phyloP scores from a whole-genome alignment of 768 basidiomycete genomes.

The Mycena amicta region DNA sequence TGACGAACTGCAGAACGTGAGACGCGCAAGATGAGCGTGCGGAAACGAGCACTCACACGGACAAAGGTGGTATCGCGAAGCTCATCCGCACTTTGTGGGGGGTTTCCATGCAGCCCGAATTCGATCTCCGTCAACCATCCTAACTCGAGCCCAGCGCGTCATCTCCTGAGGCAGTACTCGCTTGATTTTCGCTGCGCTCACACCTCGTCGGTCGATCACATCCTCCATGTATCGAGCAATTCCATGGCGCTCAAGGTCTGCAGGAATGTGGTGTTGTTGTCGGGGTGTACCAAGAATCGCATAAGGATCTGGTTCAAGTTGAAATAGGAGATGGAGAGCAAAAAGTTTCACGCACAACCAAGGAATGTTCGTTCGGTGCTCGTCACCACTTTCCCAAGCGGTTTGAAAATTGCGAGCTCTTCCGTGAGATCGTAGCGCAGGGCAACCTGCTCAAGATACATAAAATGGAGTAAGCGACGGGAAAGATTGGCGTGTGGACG shows the following conservation, averaged over 20 bases:
- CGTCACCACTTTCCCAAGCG: neutral
- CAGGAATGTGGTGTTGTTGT: neutral
- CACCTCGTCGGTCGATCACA: neutral
- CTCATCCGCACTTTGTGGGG: neutral
- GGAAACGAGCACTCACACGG: no score
- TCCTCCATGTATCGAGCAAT: neutral
- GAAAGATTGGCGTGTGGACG: slow-evolving; percentile 22
- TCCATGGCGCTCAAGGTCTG: neutral
- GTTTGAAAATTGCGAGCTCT: neutral
- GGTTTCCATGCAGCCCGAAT: neutral
- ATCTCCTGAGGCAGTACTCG: neutral
- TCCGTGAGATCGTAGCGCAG: neutral
- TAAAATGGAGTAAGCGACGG: neutral
- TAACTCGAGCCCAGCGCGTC: neutral
- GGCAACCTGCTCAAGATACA: neutral
- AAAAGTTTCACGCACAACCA: neutral
- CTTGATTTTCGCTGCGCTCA: neutral
- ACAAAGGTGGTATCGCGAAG: neutral
- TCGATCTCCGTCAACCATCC: neutral
- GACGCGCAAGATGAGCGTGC: no score
- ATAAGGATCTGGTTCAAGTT: neutral
- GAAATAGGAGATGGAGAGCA: neutral
- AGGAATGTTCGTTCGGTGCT: neutral
- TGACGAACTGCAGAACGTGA: no score
- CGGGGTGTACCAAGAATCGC: neutral